Base-by-base conservation (phyloP, 148 eudicot species). In the Rheum nobile region DNA sequence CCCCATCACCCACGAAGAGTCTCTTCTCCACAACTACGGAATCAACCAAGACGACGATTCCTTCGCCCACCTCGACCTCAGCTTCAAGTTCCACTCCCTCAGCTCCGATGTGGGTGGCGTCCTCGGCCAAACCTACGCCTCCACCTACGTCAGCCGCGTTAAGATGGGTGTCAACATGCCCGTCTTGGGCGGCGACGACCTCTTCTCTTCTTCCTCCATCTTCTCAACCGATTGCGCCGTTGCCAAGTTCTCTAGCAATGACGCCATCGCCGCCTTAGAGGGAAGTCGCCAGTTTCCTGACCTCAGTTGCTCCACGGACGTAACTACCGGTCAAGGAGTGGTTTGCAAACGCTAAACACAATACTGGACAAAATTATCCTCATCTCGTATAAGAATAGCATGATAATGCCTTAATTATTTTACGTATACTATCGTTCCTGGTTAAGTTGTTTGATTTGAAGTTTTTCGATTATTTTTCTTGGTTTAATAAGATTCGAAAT, bases 101-200 rank as follows among this genome's bases (percentile, higher is more conserved):
- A 67, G 41, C 41, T 16, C 21, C 16, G 39, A 67, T 6, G 71
- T 67, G 19, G 34, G 13, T 24, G 71, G 71, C 12, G 71, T 67
- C 39, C 21, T 67, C 8, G 71, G 71, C 24, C 71, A 67, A 12
- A 67, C 71, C 12, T 67, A 67, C 42, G 71, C 71, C 41, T 32
- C 41, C 71, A 16, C 10, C 21, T 67, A 67, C 0, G 71, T 67
- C 9, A 67, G 71, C 39, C 71, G 71, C 8, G 71, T 67, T 26
- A 67, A 67, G 39, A 67, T 67, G 71, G 71, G 71, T 4, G 71
- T 67, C 12, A 0, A 14, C 41, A 67, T 67, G 71, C 71, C 71
- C 39, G 22, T 67, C 71, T 35, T 67, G 22, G 71, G 71, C 9
- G 71, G 71, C 3, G 71, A 67, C 17, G 43, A 67, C 3, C 22